A percentile compares a stretch with the other conserved stretches of the same genome.
Evolutionary conservation across 2,329 filamentous ascomycete species (phyloP).

Genomic region (Sordariomycetes sp.): DNA sequence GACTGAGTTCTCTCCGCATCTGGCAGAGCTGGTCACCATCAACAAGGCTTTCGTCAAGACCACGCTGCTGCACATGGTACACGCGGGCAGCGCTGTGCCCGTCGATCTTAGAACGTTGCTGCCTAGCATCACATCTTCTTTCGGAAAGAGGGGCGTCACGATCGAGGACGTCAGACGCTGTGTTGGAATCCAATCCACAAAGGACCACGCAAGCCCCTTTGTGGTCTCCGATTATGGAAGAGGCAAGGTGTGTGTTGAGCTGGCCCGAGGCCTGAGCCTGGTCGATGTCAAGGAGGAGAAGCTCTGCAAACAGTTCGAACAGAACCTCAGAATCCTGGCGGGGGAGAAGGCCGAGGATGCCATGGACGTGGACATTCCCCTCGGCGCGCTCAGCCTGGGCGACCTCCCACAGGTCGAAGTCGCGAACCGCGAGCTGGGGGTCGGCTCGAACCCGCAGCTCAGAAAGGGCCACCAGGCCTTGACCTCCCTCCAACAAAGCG

Average conservation of each 20-base stretch:
- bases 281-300: slow-evolving; percentile 35
- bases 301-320: slow-evolving; percentile 45
- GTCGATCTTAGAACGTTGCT: slow-evolving; percentile 54
- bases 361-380: slow-evolving; percentile 34
- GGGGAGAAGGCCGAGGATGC: slow-evolving; percentile 14
- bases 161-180: slow-evolving; percentile 57
- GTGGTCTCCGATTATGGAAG: slow-evolving; percentile 42
- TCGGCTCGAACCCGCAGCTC: slow-evolving; percentile 45
- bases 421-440: slow-evolving; percentile 16
- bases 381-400: slow-evolving; percentile 42
- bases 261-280: slow-evolving; percentile 25
- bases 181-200: slow-evolving; percentile 48
- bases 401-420: slow-evolving; percentile 27
- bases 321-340: slow-evolving; percentile 39
- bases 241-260: slow-evolving; percentile 49
- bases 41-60: slow-evolving; percentile 61
- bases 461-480: slow-evolving; percentile 60
- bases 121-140: slow-evolving; percentile 55
- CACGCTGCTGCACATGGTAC: slow-evolving; percentile 58
- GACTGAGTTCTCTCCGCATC: slow-evolving; percentile 35
- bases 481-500: slow-evolving; percentile 56
- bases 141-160: slow-evolving; percentile 62
- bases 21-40: slow-evolving; percentile 52
- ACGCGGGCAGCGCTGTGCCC: slow-evolving; percentile 54
- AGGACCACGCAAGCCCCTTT: slow-evolving; percentile 23